A percentile compares a stretch with the other conserved stretches of the same genome.
phyloP scores from a whole-genome alignment of 2,329 filamentous ascomycete genomes.

The Colletotrichum sansevieriae region DNA sequence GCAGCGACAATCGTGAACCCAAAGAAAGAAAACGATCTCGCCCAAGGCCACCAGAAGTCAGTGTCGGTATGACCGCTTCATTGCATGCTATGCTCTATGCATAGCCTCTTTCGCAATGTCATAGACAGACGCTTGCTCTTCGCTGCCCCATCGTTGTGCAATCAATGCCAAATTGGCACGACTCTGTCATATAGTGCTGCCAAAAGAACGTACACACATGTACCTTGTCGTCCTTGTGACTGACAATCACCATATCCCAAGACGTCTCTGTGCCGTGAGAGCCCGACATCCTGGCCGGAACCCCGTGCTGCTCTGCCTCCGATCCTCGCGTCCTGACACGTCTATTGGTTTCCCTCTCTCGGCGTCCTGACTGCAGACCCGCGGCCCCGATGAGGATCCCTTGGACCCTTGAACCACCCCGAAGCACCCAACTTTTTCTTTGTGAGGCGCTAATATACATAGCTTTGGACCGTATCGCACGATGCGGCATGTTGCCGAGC shows the following conservation, averaged over 20 bases:
- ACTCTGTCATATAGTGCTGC: background rate
- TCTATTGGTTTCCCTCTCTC: slow-evolving; percentile 9
- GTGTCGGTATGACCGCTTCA: slow-evolving; percentile 21
- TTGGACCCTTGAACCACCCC: slow-evolving; percentile 26
- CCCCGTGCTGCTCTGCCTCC: slow-evolving; percentile 21
- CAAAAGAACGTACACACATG: slow-evolving; percentile 20
- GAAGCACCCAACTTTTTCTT: slow-evolving; percentile 1
- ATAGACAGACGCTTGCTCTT: background rate
- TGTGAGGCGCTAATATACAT: slow-evolving; percentile 10
- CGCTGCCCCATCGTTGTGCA: background rate
- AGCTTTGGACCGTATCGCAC: background rate
- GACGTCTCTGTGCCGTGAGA: slow-evolving; percentile 23
- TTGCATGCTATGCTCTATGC: background rate
- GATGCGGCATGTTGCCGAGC: slow-evolving; percentile 11
- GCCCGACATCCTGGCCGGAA: slow-evolving; percentile 28
- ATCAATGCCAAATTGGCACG: no score
- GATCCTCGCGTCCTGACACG: slow-evolving; percentile 20
- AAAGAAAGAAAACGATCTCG: background rate
- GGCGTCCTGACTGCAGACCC: slow-evolving; percentile 10
- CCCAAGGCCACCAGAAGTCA: background rate
- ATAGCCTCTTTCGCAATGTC: slow-evolving; percentile 1
- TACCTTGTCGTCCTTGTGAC: slow-evolving; percentile 6
- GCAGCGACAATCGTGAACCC: background rate
- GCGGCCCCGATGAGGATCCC: slow-evolving; percentile 19
- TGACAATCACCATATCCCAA: background rate